Conservation (phyloP, 345 rosid species). For the Citrus medica region DNA sequence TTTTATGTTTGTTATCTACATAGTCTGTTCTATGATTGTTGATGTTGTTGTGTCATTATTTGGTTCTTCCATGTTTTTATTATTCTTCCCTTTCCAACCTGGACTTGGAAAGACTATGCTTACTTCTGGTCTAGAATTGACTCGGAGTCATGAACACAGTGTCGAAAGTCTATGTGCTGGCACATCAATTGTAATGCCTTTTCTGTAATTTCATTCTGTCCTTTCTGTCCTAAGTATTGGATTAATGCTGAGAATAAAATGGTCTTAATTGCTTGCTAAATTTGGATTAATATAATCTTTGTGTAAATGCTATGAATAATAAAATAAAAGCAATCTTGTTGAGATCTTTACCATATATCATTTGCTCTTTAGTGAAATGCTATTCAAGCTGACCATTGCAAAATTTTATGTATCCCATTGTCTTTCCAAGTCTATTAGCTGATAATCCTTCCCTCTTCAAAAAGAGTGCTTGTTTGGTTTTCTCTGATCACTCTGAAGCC, state of each 20-base stretch:
- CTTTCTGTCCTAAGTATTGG: not conserved
- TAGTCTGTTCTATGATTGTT: not conserved
- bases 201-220: not conserved
- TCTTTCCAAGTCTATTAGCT: not conserved
- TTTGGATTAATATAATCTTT: not conserved
- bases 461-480: not conserved
- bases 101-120: not conserved
- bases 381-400: not conserved
- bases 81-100: not conserved
- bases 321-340: not conserved
- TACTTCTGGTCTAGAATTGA: not conserved
- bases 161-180: not conserved
- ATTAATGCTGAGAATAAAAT: not conserved
- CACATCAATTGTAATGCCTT: not conserved
- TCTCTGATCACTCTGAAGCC: not conserved
- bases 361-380: not conserved
- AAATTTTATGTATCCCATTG: not conserved
- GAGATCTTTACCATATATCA: not conserved
- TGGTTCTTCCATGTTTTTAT: not conserved
- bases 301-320: not conserved
- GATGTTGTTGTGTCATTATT: not conserved
- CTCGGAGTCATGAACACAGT: not conserved
- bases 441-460: not conserved
- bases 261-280: not conserved
- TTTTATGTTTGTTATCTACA: not conserved